phyloP scores from a whole-genome alignment of 1,284 basidiomycete species.

The Boletellus deceptivus region DNA sequence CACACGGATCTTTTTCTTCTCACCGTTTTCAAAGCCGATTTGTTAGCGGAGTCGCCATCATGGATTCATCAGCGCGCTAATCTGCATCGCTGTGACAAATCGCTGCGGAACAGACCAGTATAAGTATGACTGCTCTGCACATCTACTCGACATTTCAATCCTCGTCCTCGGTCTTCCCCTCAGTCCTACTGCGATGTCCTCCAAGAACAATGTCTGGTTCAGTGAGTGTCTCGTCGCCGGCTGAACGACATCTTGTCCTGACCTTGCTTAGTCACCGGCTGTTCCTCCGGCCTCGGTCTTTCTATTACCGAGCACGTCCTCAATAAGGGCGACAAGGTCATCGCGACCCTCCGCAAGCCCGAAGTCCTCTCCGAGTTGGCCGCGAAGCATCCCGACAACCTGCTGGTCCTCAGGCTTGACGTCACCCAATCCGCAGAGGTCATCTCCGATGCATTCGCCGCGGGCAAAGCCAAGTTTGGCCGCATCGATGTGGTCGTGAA shows the following conservation, averaged over 20 bases:
- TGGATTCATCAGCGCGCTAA: no score
- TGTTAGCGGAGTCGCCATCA: no score
- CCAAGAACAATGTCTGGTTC: constrained; percentile 20
- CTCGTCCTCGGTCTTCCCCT: no score
- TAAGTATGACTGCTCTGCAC: no score
- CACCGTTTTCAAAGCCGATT: no score
- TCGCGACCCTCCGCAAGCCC: constrained; percentile 36
- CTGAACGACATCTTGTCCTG: background rate
- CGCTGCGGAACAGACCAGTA: no score
- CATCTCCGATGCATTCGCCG: constrained; percentile 30
- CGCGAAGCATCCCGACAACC: constrained; percentile 22
- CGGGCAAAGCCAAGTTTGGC: constrained; percentile 34
- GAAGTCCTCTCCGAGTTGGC: constrained; percentile 28
- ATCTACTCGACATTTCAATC: no score
- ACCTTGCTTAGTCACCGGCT: constrained; percentile 21
- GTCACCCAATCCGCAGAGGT: constrained; percentile 21
- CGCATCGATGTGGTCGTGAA: constrained; percentile 45
- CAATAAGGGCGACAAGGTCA: constrained; percentile 33
- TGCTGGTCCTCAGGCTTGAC: constrained; percentile 32
- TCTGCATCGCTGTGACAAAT: no score
- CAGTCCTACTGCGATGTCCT: no score
- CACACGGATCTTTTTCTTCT: no score
- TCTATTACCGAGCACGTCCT: constrained; percentile 17
- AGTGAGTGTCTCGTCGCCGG: constrained; percentile 6
- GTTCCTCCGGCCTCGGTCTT: constrained; percentile 25